These are phyloP conservation scores for Medicago truncatula DNA, from an alignment of 306 rosid genomes.

Conservation along the genomic window MtrunA17r5.0-ANR NC_053043.1:50313001-50313500, in stretches of 20 bases:
- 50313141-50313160: constrained; percentile 45
- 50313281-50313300: constrained; percentile 57
- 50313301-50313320: constrained; percentile 65
- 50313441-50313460: constrained; percentile 90
- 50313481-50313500: not conserved
- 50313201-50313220: constrained; percentile 83
- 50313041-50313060: constrained; percentile 59
- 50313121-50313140: not conserved
- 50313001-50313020: constrained; percentile 83
- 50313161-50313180: constrained; percentile 67
- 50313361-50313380: constrained; percentile 81
- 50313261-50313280: constrained; percentile 62
- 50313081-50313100: constrained; percentile 83
- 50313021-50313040: constrained; percentile 68
- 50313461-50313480: constrained; percentile 69
- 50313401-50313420: constrained; percentile 90
- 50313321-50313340: constrained; percentile 79
- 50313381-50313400: constrained; percentile 96
- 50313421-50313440: constrained; percentile 78
- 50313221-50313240: constrained; percentile 83
- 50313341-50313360: constrained; percentile 75
- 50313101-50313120: constrained; percentile 54
- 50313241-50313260: constrained; percentile 59
- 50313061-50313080: constrained; percentile 65
- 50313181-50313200: constrained; percentile 58